Percentiles rank a stretch among this genome's conserved stretches.
These are phyloP conservation scores for Viola odorata DNA, from an alignment of 345 rosid species.

Conservation along the genomic window DNA sequence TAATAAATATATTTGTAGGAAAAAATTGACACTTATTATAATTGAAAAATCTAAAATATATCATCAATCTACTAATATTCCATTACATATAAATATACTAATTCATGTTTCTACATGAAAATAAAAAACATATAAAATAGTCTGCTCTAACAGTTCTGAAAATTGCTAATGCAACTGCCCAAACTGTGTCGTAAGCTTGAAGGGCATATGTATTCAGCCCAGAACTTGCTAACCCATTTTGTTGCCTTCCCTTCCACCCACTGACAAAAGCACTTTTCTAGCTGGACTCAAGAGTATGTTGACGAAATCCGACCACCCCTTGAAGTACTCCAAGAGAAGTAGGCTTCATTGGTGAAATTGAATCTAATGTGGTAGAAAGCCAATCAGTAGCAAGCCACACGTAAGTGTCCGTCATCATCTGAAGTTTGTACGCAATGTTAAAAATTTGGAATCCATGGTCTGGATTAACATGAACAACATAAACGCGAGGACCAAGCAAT, in stretches of 20 bases:
- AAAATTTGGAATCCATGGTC: conserved; percentile 63
- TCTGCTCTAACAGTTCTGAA: too few species aligned
- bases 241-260: conserved; percentile 46
- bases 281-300: conserved; percentile 51
- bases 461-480: conserved; percentile 66
- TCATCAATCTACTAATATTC: too few species aligned
- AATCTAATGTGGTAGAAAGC: conserved; percentile 74
- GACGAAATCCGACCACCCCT: conserved; percentile 75
- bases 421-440: conserved; percentile 45
- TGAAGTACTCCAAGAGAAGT: conserved; percentile 29
- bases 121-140: too few species aligned
- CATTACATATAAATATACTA: too few species aligned
- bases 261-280: conserved; percentile 40
- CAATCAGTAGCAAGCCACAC: conserved; percentile 93
- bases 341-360: conserved; percentile 32
- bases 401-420: conserved; percentile 60
- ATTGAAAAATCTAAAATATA: too few species aligned
- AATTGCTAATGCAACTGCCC: conserved; percentile 63
- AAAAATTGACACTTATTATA: too few species aligned
- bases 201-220: conserved; percentile 57
- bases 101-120: too few species aligned
- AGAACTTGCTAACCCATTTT: conserved; percentile 32
- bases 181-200: conserved; percentile 82
- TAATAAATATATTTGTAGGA: too few species aligned
- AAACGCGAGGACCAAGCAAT: conserved; percentile 57